These are phyloP conservation scores for Gaultheria prostrata DNA, from an alignment of 148 eudicot species.

Conservation along the genomic window DNA sequence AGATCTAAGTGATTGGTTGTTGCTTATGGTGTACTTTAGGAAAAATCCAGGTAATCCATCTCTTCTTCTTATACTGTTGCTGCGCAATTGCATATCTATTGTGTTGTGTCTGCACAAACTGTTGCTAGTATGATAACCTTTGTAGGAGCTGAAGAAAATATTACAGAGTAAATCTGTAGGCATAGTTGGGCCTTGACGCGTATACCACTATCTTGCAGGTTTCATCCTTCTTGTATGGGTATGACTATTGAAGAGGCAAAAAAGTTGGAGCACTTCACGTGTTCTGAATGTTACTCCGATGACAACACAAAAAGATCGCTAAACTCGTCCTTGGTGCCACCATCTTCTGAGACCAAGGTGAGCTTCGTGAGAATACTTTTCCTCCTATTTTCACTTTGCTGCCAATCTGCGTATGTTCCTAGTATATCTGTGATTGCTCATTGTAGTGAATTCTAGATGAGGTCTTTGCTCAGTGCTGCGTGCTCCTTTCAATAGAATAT, in stretches of 20 bases:
- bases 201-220: conserved; percentile 48
- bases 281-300: conserved; percentile 77
- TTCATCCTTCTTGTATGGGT: conserved; percentile 93
- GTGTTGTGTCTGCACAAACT: not conserved
- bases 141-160: not conserved
- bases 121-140: not conserved
- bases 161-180: not conserved
- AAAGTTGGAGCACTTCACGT: conserved; percentile 72
- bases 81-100: not conserved
- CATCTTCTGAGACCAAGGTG: conserved; percentile 62
- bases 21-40: not conserved
- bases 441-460: not conserved
- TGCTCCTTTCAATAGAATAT: not conserved
- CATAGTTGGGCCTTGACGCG: not conserved
- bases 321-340: conserved; percentile 50
- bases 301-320: conserved; percentile 55
- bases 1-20: not conserved
- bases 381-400: not conserved
- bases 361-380: conserved; percentile 11
- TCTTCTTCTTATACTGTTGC: not conserved
- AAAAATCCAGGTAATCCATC: not conserved
- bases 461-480: not conserved
- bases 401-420: not conserved
- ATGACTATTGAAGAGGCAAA: conserved; percentile 95
- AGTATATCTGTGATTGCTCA: not conserved